Evolutionary conservation across 2,329 filamentous ascomycete species (phyloP), one percentile per base, ranked within the genome.

Genomic region (Stemphylium vesicarium): DNA sequence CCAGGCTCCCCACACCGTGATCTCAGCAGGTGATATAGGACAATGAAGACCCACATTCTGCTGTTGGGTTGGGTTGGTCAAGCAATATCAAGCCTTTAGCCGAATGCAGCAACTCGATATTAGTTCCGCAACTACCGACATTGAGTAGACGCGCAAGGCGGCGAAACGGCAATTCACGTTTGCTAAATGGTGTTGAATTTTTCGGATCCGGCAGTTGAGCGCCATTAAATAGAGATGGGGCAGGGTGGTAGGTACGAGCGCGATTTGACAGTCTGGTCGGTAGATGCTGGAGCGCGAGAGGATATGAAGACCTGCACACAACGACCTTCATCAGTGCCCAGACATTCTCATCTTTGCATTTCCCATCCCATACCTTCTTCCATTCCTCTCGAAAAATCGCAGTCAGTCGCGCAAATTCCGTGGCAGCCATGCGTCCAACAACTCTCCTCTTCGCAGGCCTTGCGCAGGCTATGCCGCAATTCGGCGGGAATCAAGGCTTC

Each of bases 381-480:
- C 4, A 31, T 45, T 33, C 36, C 52, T 26, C 5, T 12, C 35
- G 13, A 36, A 13, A 36, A 31, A 3, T 35, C 58, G 63, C 46
- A 20, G 4, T 8, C 22, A 6, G 22, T 24, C 22, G 4, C 22
- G 6, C 4, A 24, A 6, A 24, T 7, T 24, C 2, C 4, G 22
- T 24, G 22, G 22, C 7, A 8, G 22, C 22, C 22, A 70, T 71
- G 68, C 62, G 62, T 50, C 61, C 60, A 48, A 43, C 63, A 13
- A 53, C 61, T 13, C 45, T 71, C 33, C 57, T 71, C 50, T 56
- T 69, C 15, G 51, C 60, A 51, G 63, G 59, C 40, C 38, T 68
- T 12, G 54, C 61, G 44, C 50, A 60, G 24, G 69, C 68, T n/a
- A 32, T 51, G 37, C 66, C 65, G 22, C 68, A 71, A 29, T 63